Evolutionary conservation across 495 filamentous ascomycete genomes (phyloP).

Genomic region (Hyaloscypha finlandica): DNA sequence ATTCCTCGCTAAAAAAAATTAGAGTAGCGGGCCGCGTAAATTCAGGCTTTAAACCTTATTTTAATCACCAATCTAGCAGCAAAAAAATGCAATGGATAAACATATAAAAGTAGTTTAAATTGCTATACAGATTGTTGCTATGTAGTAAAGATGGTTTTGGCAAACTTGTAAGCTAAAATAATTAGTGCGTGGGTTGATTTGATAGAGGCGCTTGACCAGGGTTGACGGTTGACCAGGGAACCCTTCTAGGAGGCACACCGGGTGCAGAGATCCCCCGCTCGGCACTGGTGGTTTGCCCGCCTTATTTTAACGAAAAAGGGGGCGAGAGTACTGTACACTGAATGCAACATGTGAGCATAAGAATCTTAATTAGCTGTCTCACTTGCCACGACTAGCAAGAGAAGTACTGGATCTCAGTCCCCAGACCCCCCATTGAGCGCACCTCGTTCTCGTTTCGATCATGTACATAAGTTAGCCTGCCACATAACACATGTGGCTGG

Average conservation of each 20-base stretch:
- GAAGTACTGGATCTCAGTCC: neutral
- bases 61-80: too few relatives aligned
- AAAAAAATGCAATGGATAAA: too few relatives aligned
- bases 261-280: neutral
- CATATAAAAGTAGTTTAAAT: too few relatives aligned
- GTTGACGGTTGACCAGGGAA: too few relatives aligned
- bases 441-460: slow-evolving; percentile 1
- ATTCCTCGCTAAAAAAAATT: too few relatives aligned
- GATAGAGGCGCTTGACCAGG: too few relatives aligned
- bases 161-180: too few relatives aligned
- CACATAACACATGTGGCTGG: slow-evolving; percentile 6
- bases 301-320: slow-evolving; percentile 4
- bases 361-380: slow-evolving; percentile 5
- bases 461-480: neutral
- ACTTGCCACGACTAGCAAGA: neutral
- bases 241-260: neutral
- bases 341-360: slow-evolving; percentile 11
- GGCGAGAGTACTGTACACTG: neutral
- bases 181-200: too few relatives aligned
- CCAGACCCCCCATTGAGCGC: neutral
- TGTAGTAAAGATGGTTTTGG: too few relatives aligned
- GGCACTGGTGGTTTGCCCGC: neutral
- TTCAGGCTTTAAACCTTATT: too few relatives aligned
- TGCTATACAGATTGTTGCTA: too few relatives aligned
- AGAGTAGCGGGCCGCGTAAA: too few relatives aligned